Conservation (phyloP, 768 basidiomycete species). For the Xerocomellus chrysenteron region DNA sequence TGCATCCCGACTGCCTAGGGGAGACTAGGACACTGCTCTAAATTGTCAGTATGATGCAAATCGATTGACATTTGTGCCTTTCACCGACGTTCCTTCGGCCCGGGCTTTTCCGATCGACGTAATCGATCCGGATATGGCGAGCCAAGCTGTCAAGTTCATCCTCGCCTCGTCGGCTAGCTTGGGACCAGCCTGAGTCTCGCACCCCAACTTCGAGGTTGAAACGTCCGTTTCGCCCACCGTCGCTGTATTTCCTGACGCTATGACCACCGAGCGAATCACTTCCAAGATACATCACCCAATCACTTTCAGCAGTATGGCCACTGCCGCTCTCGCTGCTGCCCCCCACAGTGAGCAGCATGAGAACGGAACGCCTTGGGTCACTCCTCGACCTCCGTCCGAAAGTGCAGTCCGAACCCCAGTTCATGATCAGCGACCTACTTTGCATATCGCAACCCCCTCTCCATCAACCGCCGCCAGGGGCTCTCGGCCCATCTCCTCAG, state of each 20-base stretch:
- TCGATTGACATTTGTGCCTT: no score
- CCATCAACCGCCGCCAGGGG: constrained; percentile 1
- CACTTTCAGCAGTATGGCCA: constrained; percentile 12
- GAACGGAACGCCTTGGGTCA: background rate
- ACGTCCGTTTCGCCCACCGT: background rate
- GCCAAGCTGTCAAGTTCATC: background rate
- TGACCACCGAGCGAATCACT: constrained; percentile 7
- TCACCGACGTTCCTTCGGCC: no score
- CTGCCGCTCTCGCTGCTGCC: background rate
- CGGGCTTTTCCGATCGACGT: background rate
- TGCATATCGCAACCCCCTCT: constrained; percentile 16
- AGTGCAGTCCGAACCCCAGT: background rate
- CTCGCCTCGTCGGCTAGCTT: background rate
- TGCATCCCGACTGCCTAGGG: no score
- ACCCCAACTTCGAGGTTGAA: no score
- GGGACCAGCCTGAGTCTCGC: background rate
- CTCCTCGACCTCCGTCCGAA: background rate
- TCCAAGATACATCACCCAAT: background rate
- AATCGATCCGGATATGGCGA: background rate
- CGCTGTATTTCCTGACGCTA: background rate
- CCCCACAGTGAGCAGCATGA: background rate
- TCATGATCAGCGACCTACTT: constrained; percentile 9
- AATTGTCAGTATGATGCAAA: no score
- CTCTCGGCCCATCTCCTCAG: constrained; percentile 4
- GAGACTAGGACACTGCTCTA: no score